Base-by-base conservation (phyloP, 1,284 basidiomycete genomes). In the Coriolopsis trogii region DNA sequence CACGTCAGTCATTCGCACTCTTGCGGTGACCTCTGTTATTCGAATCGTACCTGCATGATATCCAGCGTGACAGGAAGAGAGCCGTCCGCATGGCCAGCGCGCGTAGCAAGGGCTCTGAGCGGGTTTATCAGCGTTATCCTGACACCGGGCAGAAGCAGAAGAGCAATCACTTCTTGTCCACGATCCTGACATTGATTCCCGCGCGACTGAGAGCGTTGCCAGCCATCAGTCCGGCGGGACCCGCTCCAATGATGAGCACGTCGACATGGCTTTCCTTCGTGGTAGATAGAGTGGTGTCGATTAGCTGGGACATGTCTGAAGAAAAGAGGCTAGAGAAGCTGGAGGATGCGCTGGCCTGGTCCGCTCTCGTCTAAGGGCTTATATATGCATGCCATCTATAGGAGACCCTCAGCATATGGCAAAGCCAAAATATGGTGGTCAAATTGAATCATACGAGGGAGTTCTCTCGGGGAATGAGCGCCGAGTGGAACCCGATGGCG, bases 31-130 rank as follows among this genome's bases (percentile, higher is more conserved):
- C 7, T 16, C n/a, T n/a, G n/a, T n/a, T 16, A 34, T 8, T 29
- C 12, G 12, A 41, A 3, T 26, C 60, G 33, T 43, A 82, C 86
- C 77, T 89, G 84, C 21, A 93, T 70, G 6, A 91, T 84, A 67
- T 93, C 90, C 41, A 91, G 81, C 1, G 87, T 89, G 33, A 89
- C 78, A 0, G 87, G 86, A 63, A 89, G 86, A 43, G 91, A 85
- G 4, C 89, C 89, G 63, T 92, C 89, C 0, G 88, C 89, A 63
- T 91, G 88, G 13, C 90, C 90, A 6, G 82, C 81, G 30, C 75
- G 64, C 12, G 89, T 78, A 60, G 78, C 83, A 13, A 59, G 55
- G 5, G 84, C 77, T 56, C 87, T 89, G 51, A 13, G 41, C 12
- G 24, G 41, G 9, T 3, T n/a, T 9, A 18, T 34, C 33, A 34